Base-by-base conservation (phyloP, 192 early-diverging fungal species). In the Entophlyctis luteolus region DNA sequence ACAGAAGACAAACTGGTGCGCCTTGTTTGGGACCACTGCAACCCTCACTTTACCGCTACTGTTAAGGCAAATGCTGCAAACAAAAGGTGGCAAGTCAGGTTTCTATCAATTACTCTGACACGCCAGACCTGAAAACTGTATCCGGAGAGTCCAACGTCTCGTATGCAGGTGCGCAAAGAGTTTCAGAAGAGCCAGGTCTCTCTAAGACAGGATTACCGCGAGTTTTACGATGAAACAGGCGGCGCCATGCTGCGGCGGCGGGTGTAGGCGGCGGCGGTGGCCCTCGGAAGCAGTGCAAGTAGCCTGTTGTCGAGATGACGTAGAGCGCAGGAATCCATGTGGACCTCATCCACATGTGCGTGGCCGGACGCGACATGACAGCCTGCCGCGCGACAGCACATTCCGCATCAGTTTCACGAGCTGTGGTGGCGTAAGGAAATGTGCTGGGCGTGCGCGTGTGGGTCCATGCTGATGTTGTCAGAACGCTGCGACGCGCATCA, bases 271-370 rank as follows among this genome's bases (percentile, higher is more conserved):
- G n/a, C n/a, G n/a, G n/a, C n/a, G n/a, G 60, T 8, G 10, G 12
- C 22, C 36, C 57, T 32, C 65, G 32, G 23, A 75, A 75, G 25
- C 75, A 72, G 34, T 75, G 73, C 23, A 75, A 55, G 34, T 57
- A 75, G 2, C 73, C 73, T 36, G 74, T 69, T 27, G 72, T 74
- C n/a, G 73, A 76, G 8, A 75, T 27, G 16, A 77, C 69, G 47
- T 34, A 34, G n/a, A 55, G 25, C n/a, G 65, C 53, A 1, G 73
- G 75, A 16, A 32, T 72, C 75, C 75, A 75, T 22, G 27, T 65
- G 23, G 60, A 47, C 2, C 42, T 25, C 23, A 55, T 23, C 29
- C 67, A 45, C 14, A 72, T 50, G 31, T 16, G 48, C n/a, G n/a
- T n/a, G n/a, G 53, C 36, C 23, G 49, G 72, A n/a, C 31, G 32